These are phyloP conservation scores for Cercospora sp. DNA, from an alignment of 2,329 filamentous ascomycete genomes.

Conservation along the genomic window DNA sequence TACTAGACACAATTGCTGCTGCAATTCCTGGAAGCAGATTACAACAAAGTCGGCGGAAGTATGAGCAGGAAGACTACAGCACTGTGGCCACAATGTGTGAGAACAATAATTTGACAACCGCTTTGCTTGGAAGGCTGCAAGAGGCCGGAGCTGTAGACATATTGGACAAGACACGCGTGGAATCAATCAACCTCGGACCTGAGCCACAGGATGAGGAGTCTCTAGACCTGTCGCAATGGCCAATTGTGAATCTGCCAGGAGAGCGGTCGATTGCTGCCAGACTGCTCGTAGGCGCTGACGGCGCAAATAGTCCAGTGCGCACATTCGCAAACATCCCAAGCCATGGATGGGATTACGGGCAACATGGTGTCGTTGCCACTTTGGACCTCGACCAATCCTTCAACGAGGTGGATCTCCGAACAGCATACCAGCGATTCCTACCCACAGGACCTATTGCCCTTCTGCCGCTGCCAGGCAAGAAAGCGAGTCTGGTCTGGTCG, in stretches of 20 bases:
- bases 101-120: slow-evolving; percentile 84
- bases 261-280: slow-evolving; percentile 70
- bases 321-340: slow-evolving; percentile 83
- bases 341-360: slow-evolving; percentile 88
- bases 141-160: slow-evolving; percentile 69
- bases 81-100: slow-evolving; percentile 94
- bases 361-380: slow-evolving; percentile 89
- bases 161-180: slow-evolving; percentile 75
- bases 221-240: slow-evolving; percentile 82
- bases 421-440: slow-evolving; percentile 92
- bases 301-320: slow-evolving; percentile 90
- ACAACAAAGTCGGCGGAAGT: slow-evolving; percentile 27
- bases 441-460: slow-evolving; percentile 90
- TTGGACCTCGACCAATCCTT: slow-evolving; percentile 59
- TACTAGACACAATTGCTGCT: slow-evolving; percentile 33
- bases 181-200: slow-evolving; percentile 73
- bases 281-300: slow-evolving; percentile 88
- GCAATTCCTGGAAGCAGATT: slow-evolving; percentile 35
- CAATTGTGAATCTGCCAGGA: slow-evolving; percentile 71
- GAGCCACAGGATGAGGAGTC: slow-evolving; percentile 54
- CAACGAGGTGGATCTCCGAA: slow-evolving; percentile 52
- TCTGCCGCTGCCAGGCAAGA: slow-evolving; percentile 80
- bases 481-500: slow-evolving; percentile 89
- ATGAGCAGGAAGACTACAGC: slow-evolving; percentile 27
- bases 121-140: slow-evolving; percentile 56